Evolutionary conservation across 768 basidiomycete species (phyloP).

Genomic region (Kwoniella heveanensis): DNA sequence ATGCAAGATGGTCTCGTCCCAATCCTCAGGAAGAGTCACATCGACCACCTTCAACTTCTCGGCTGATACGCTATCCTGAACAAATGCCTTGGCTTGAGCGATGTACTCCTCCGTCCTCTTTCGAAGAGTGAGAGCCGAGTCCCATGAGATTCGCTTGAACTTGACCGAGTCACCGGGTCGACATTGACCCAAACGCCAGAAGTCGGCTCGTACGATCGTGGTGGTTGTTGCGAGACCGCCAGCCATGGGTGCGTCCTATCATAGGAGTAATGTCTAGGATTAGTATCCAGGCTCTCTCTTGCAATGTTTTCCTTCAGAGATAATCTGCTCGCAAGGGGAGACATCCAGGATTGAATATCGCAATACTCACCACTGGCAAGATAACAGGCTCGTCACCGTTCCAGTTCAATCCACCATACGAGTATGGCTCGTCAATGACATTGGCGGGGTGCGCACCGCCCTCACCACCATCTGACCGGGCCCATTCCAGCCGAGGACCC

Average conservation of each 20-base stretch:
- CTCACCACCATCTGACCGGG: constrained; percentile 64
- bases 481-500: constrained; percentile 62
- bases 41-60: constrained; percentile 22
- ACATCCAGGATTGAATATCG: too few relatives aligned
- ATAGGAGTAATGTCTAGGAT: background rate
- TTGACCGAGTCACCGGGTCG: constrained; percentile 63
- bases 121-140: constrained; percentile 54
- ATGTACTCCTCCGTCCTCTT: constrained; percentile 55
- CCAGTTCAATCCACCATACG: constrained; percentile 34
- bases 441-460: constrained; percentile 72
- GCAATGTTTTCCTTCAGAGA: too few relatives aligned
- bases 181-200: constrained; percentile 72
- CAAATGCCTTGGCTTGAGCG: constrained; percentile 24
- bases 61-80: background rate
- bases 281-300: too few relatives aligned
- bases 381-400: constrained; percentile 69
- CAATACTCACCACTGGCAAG: constrained; percentile 14
- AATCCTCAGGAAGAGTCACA: constrained; percentile 25
- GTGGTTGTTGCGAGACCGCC: constrained; percentile 33
- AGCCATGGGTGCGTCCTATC: constrained; percentile 39
- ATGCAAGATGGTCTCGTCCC: constrained; percentile 59
- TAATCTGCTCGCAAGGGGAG: too few relatives aligned
- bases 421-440: constrained; percentile 58
- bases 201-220: constrained; percentile 49
- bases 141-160: constrained; percentile 63